Evolutionary conservation across 2,329 filamentous ascomycete genomes (phyloP).

Genomic region (Cytospora piceae): DNA sequence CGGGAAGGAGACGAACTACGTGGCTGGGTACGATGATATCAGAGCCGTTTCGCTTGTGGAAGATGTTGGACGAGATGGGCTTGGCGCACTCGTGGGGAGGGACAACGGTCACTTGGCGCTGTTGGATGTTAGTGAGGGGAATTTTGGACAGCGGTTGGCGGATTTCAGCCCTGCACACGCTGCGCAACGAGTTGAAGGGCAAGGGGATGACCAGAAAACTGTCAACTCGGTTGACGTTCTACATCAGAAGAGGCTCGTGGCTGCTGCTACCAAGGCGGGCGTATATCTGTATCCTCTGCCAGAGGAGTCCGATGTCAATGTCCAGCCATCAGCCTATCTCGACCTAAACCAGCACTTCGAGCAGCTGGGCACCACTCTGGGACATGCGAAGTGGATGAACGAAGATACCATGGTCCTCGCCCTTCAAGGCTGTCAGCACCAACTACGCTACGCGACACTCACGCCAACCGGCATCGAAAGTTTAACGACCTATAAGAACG

Average conservation of each 20-base stretch:
- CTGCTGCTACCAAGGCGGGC: constrained; percentile 41
- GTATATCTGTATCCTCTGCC: constrained; percentile 42
- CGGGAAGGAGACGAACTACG: constrained; percentile 46
- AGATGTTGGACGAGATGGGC: constrained; percentile 33
- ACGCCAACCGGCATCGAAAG: constrained; percentile 51
- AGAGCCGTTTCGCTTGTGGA: constrained; percentile 52
- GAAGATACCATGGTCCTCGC: constrained; percentile 50
- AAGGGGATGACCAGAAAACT: constrained; percentile 34
- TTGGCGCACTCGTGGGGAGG: constrained; percentile 50
- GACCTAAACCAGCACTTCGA: constrained; percentile 32
- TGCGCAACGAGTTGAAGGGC: constrained; percentile 7
- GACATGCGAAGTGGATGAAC: constrained; percentile 50
- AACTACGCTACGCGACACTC: constrained; percentile 51
- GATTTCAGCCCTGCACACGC: constrained; percentile 35
- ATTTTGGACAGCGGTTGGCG: constrained; percentile 40
- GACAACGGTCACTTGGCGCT: constrained; percentile 55
- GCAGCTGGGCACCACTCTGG: constrained; percentile 32
- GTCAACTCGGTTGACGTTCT: constrained; percentile 44
- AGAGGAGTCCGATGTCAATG: constrained; percentile 20
- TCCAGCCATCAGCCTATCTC: constrained; percentile 32
- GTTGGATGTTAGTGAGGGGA: constrained; percentile 43
- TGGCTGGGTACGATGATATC: constrained; percentile 53
- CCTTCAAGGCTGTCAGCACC: constrained; percentile 46
- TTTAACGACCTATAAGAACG: constrained; percentile 41
- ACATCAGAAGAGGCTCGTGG: constrained; percentile 36